Evolutionary conservation across 2,329 filamentous ascomycete genomes (phyloP).

Genomic region (Hypoxylon sp.): DNA sequence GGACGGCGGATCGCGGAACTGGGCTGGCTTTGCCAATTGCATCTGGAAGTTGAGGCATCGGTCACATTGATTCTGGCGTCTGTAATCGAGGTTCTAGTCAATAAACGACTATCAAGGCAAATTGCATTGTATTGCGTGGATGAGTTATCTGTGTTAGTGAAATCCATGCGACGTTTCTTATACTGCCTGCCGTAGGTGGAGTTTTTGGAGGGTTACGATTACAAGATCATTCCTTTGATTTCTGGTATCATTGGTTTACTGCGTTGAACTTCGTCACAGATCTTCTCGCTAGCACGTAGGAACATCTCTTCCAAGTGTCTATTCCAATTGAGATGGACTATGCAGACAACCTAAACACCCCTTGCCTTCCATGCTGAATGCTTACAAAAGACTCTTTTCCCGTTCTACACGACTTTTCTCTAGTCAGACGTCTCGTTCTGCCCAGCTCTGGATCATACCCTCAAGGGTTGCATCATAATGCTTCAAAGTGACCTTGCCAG

Average conservation of each 20-base stretch:
- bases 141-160: conserved; percentile 13
- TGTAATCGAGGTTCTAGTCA: conserved; percentile 76
- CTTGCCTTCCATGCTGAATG: conserved; percentile 14
- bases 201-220: not conserved
- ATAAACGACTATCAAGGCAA: conserved; percentile 65
- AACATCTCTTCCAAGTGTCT: not conserved
- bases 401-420: not conserved
- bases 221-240: not conserved
- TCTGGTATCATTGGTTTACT: not conserved
- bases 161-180: not conserved
- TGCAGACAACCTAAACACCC: conserved; percentile 1
- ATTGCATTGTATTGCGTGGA: conserved; percentile 17
- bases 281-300: not conserved
- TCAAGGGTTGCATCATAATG: conserved; percentile 87
- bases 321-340: conserved; percentile 6
- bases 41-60: conserved; percentile 76
- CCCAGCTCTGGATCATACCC: conserved; percentile 88
- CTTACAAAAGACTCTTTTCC: conserved; percentile 29
- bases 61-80: conserved; percentile 74
- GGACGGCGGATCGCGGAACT: conserved; percentile 63
- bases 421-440: conserved; percentile 68
- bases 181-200: not conserved
- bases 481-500: conserved; percentile 80
- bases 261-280: not conserved
- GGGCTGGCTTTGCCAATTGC: conserved; percentile 74